Percentiles rank a stretch among this genome's conserved stretches.
phyloP scores from a whole-genome alignment of 306 rosid genomes.

The Cicer cuneatum region DNA sequence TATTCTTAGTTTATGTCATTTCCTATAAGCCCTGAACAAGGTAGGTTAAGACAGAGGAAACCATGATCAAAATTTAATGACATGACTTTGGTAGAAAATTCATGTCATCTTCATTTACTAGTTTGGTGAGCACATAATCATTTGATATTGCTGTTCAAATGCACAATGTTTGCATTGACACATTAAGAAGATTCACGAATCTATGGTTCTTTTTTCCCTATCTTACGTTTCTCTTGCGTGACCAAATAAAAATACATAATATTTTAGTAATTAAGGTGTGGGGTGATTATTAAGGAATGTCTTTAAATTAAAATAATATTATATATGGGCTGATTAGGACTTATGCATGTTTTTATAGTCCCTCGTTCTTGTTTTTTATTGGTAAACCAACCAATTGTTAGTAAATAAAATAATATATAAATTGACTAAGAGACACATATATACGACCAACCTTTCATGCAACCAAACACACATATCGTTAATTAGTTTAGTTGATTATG shows the following conservation, averaged over 20 bases:
- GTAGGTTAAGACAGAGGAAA: conserved; percentile 35
- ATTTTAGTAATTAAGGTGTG: too few species aligned
- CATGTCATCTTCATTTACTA: conserved; percentile 51
- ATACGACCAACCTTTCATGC: not conserved
- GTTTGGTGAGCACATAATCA: conserved; percentile 60
- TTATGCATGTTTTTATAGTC: too few species aligned
- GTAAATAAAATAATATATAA: not conserved
- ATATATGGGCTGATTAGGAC: too few species aligned
- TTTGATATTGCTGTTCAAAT: conserved; percentile 54
- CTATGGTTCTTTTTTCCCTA: not conserved
- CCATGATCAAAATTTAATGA: conserved; percentile 29
- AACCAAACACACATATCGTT: too few species aligned
- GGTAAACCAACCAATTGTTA: not conserved
- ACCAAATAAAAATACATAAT: not conserved
- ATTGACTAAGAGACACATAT: not conserved
- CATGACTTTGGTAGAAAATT: conserved; percentile 41
- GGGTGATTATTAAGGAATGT: too few species aligned
- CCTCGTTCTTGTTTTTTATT: too few species aligned
- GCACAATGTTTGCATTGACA: conserved; percentile 50
- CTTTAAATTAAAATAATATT: too few species aligned
- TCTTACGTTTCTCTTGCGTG: not conserved
- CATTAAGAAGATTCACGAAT: conserved; percentile 38
- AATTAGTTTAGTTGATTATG: too few species aligned
- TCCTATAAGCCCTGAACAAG: conserved; percentile 24
- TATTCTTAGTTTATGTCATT: not conserved